Percentiles rank a stretch among this genome's conserved stretches.
These are phyloP conservation scores for Phytopythium ostracodes DNA, from an alignment of 352 stramenopile genomes.

Conservation along the genomic window DNA sequence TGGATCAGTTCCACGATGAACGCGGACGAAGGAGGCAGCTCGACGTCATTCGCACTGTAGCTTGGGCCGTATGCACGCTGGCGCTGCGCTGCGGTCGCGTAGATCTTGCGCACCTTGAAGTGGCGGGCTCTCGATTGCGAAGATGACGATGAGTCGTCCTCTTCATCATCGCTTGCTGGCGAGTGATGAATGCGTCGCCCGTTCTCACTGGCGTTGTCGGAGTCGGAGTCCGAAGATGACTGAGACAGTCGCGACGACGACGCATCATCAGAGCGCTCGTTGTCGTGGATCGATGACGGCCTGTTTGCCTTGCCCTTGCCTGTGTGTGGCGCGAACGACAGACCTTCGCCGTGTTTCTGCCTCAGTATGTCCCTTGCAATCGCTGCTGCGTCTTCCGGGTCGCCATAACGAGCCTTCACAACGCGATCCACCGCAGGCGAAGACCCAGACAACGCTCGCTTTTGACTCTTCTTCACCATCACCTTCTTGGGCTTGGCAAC, in stretches of 20 bases:
- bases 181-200: not conserved
- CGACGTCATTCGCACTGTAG: not conserved
- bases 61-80: not conserved
- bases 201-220: not conserved
- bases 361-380: not conserved
- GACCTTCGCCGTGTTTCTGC: not conserved
- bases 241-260: not conserved
- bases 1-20: slow-evolving; percentile 35
- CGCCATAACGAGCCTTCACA: slow-evolving; percentile 25
- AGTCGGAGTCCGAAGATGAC: not conserved
- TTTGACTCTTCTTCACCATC: slow-evolving; percentile 26
- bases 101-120: not conserved
- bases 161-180: not conserved
- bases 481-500: not conserved
- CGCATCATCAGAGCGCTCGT: not conserved
- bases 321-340: not conserved
- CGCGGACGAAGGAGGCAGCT: slow-evolving; percentile 17
- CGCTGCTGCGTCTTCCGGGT: slow-evolving; percentile 19
- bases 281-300: not conserved
- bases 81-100: not conserved
- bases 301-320: not conserved
- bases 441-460: slow-evolving; percentile 8
- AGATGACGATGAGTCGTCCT: not conserved
- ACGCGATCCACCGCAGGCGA: slow-evolving; percentile 22
- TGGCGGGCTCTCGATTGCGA: not conserved